Evolutionary conservation across 2,329 filamentous ascomycete species (phyloP).

Genomic region (Xylaria sp.): DNA sequence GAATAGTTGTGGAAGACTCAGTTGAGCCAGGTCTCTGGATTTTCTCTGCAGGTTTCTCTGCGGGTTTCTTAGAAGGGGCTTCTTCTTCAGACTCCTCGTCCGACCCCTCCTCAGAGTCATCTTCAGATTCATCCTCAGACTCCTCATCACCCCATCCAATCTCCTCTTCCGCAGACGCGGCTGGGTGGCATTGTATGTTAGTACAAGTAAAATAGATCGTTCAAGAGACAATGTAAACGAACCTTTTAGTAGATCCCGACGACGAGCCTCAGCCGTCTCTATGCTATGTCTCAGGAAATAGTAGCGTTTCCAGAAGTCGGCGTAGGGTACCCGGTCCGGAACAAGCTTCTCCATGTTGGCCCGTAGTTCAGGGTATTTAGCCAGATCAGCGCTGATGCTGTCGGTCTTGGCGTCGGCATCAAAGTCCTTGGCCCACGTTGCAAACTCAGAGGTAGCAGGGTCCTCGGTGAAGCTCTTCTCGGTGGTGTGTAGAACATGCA

Average conservation of each 20-base stretch:
- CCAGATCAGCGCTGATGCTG: slow-evolving; percentile 81
- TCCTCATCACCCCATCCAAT: slow-evolving; percentile 66
- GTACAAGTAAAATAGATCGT: slow-evolving; percentile 47
- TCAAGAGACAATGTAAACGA: slow-evolving; percentile 48
- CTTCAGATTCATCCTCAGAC: slow-evolving; percentile 51
- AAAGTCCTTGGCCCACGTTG: slow-evolving; percentile 77
- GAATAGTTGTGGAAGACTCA: slow-evolving; percentile 69
- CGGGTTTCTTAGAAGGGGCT: slow-evolving; percentile 49
- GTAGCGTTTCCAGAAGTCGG: slow-evolving; percentile 91
- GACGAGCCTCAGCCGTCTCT: slow-evolving; percentile 88
- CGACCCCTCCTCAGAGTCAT: slow-evolving; percentile 50
- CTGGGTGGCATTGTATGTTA: slow-evolving; percentile 52
- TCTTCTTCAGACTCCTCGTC: slow-evolving; percentile 72
- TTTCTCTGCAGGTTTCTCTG: slow-evolving; percentile 52
- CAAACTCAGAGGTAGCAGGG: slow-evolving; percentile 78
- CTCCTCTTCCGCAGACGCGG: slow-evolving; percentile 77
- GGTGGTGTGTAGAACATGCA: slow-evolving; percentile 93
- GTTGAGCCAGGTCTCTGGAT: slow-evolving; percentile 58
- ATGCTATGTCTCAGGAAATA: slow-evolving; percentile 94
- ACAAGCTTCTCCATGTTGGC: slow-evolving; percentile 94
- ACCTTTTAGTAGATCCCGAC: slow-evolving; percentile 93
- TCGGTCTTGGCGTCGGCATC: slow-evolving; percentile 86
- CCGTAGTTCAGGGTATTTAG: slow-evolving; percentile 86
- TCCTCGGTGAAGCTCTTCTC: slow-evolving; percentile 85
- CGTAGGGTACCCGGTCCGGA: slow-evolving; percentile 90